Base-by-base conservation (phyloP, 2,329 filamentous ascomycete genomes). In the Talaromyces sp. region DNA sequence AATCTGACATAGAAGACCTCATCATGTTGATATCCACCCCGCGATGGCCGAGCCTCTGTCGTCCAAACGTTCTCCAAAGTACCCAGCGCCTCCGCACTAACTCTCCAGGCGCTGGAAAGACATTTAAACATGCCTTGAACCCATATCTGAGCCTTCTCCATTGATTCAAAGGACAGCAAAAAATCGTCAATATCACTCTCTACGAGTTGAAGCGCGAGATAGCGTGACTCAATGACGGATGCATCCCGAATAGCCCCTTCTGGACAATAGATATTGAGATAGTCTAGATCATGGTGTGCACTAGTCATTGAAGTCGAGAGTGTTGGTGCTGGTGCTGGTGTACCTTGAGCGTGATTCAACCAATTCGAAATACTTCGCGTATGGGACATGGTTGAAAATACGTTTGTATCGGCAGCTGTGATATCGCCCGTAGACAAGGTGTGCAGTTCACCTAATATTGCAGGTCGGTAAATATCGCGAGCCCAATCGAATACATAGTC, bases 401-500 rank as follows among this genome's bases (percentile, higher is more conserved):
- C 22, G 11, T 58, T 30, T 19, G 59, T 22, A 54, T 57, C 54
- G 6, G 54, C 11, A 15, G 54, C 28, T 19, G 22, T 59, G 32
- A 62, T 56, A 52, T 55, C 52, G 13, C 36, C 62, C 3, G 42
- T 62, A 17, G 60, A 15, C 15, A 63, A 36, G 10, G 25, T 58
- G 28, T 58, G 30, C 42, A 65, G 36, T 49, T 64, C 56, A n/a
- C 33, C 32, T n/a, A 68, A 68, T 33, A 75, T 72, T 22, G 69
- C 55, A 19, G 62, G 63, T 51, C 70, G 64, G 32, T 70, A 70
- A 28, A 68, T 63, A 57, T 72, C 68, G 27, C 70, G 63, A n/a
- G 70, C 70, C 70, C 70, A 73, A 55, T 73, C 70, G 62, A 67
- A 66, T 32, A 72, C 69, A 57, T 68, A 67, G 60, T 73, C 71